phyloP scores from a whole-genome alignment of 2,329 filamentous ascomycete genomes.

The Nemania abortiva region DNA sequence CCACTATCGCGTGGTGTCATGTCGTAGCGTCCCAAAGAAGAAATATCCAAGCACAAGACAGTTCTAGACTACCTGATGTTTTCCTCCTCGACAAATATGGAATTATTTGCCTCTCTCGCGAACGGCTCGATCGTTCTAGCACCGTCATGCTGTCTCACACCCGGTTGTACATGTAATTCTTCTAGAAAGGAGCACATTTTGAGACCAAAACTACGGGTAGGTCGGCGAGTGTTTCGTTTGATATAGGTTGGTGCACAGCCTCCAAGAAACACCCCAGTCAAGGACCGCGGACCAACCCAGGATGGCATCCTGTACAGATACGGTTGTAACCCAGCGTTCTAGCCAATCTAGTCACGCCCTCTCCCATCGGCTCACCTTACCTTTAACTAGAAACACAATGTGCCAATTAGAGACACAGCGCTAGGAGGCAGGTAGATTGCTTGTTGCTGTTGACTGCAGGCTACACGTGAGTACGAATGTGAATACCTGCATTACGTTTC shows the following conservation, averaged over 20 bases:
- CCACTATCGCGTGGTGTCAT: neutral
- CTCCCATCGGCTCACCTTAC: slow-evolving; percentile 8
- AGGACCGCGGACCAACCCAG: slow-evolving; percentile 1
- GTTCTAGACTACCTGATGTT: neutral
- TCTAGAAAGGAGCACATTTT: neutral
- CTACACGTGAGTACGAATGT: neutral
- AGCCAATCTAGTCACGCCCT: slow-evolving; percentile 20
- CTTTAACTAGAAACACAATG: neutral
- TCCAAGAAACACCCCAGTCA: slow-evolving; percentile 14
- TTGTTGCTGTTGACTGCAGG: neutral
- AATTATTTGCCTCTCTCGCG: neutral
- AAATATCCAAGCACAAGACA: no score
- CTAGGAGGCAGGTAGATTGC: neutral
- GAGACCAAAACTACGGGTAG: slow-evolving; percentile 16
- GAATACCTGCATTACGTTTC: neutral
- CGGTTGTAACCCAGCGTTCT: slow-evolving; percentile 4
- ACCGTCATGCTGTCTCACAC: neutral
- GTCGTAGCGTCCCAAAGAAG: no score
- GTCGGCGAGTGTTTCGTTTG: slow-evolving; percentile 28
- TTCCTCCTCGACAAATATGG: neutral
- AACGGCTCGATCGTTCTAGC: neutral
- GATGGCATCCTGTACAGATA: neutral
- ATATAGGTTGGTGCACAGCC: slow-evolving; percentile 30
- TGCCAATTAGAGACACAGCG: neutral
- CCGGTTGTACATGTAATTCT: neutral